Conservation (phyloP, 768 basidiomycete species). For the Russula abietina region DNA sequence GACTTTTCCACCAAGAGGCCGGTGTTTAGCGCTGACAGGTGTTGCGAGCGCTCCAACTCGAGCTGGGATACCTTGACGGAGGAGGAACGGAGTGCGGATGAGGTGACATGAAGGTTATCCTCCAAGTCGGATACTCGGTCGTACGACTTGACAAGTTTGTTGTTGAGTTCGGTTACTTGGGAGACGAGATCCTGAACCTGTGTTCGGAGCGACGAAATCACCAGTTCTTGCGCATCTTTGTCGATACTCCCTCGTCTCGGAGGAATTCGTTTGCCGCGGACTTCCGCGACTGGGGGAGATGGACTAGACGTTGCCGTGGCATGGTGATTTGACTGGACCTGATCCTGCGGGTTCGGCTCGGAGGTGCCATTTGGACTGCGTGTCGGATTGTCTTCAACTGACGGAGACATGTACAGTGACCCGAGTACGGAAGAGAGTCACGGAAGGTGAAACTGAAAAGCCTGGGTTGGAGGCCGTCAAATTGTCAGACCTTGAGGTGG, state of each 20-base stretch:
- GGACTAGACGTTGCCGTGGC: background rate
- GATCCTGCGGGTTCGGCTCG: conserved; percentile 5
- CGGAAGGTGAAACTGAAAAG: background rate
- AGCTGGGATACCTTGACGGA: conserved; percentile 69
- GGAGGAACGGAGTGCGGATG: conserved; percentile 51
- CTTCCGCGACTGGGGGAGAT: conserved; percentile 8
- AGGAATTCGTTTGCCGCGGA: conserved; percentile 9
- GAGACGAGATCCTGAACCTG: conserved; percentile 85
- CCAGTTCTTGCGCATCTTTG: conserved; percentile 70
- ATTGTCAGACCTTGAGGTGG: background rate
- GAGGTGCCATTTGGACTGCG: background rate
- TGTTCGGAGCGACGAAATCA: conserved; percentile 71
- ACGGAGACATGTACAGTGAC: conserved; percentile 18
- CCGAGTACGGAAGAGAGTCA: background rate
- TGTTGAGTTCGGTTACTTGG: conserved; percentile 86
- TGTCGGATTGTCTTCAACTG: conserved; percentile 6
- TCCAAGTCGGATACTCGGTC: conserved; percentile 90
- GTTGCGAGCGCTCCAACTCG: conserved; percentile 79
- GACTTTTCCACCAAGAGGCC: conserved; percentile 88
- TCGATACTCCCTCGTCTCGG: conserved; percentile 24
- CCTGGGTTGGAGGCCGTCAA: conserved; percentile 1
- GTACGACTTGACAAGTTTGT: conserved; percentile 88
- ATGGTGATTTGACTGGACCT: conserved; percentile 8
- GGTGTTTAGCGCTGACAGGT: conserved; percentile 84
- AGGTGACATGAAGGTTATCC: conserved; percentile 71